Percentiles rank a stretch among this genome's conserved stretches.
phyloP scores from a whole-genome alignment of 192 early-diverging fungal genomes.

The Rhizoclosmatium globosum region DNA sequence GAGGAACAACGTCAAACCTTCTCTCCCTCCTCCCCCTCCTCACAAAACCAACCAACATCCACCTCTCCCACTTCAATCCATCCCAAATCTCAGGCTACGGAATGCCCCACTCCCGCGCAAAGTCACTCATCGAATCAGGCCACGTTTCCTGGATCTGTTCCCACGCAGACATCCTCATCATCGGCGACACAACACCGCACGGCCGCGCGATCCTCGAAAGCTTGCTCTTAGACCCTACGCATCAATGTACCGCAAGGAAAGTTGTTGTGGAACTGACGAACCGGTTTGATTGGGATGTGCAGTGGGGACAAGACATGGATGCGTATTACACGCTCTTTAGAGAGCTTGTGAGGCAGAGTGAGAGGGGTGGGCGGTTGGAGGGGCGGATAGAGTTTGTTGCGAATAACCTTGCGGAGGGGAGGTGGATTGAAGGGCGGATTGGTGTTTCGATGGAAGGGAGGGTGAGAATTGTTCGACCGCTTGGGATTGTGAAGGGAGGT shows the following conservation, averaged over 20 bases:
- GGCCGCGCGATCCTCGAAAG: constrained; percentile 10
- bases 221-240: not conserved
- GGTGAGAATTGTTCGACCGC: constrained; percentile 4
- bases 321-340: constrained; percentile 14
- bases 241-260: not conserved
- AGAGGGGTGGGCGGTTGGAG: not conserved
- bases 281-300: constrained; percentile 25
- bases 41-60: constrained; percentile 1
- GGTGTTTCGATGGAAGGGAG: not conserved
- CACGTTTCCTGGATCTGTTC: constrained; percentile 21
- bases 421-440: constrained; percentile 6
- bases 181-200: constrained; percentile 25
- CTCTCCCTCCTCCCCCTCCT: not conserved
- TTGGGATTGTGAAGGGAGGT: not conserved
- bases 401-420: constrained; percentile 22
- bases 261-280: constrained; percentile 34
- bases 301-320: not conserved
- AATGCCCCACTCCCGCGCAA: constrained; percentile 1
- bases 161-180: constrained; percentile 3
- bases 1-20: constrained; percentile 5
- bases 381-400: constrained; percentile 8
- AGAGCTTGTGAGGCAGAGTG: not conserved
- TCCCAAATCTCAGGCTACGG: constrained; percentile 19
- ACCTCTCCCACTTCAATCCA: constrained; percentile 16
- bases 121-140: constrained; percentile 1